Conservation (phyloP, 768 basidiomycete genomes). For the Phlegmacium glaucopus region DNA sequence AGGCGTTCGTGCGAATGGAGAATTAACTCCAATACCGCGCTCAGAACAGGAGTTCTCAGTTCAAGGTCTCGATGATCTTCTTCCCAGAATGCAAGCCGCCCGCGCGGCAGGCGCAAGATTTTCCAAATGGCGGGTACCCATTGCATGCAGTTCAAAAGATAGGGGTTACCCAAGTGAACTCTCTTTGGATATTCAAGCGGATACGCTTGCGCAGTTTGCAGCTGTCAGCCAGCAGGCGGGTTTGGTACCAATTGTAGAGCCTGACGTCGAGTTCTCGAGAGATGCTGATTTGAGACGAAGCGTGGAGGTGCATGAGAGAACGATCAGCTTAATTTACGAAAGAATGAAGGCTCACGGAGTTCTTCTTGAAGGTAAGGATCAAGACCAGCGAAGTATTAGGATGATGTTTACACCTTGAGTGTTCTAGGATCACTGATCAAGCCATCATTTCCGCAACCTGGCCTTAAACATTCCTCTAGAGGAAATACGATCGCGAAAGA, state of each 20-base stretch:
- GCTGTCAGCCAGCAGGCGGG: conserved; percentile 49
- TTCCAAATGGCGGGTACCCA: conserved; percentile 49
- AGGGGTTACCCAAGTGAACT: conserved; percentile 36
- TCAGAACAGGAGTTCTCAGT: conserved; percentile 45
- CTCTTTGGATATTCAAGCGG: conserved; percentile 42
- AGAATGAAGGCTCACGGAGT: conserved; percentile 43
- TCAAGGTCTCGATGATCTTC: conserved; percentile 46
- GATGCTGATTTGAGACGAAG: conserved; percentile 45
- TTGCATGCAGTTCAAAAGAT: conserved; percentile 37
- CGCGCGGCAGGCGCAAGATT: conserved; percentile 45
- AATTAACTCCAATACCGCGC: conserved; percentile 41
- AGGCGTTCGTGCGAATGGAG: conserved; percentile 49
- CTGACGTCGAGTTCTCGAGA: conserved; percentile 47
- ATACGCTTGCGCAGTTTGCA: conserved; percentile 45
- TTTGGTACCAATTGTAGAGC: conserved; percentile 51
- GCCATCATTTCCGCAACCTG: conserved; percentile 50
- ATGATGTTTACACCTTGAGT: neutral
- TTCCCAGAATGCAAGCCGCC: conserved; percentile 39
- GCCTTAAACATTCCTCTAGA: conserved; percentile 38
- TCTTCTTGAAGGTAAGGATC: conserved; percentile 41
- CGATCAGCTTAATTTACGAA: conserved; percentile 43
- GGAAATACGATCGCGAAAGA: conserved; percentile 32
- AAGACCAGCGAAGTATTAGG: neutral
- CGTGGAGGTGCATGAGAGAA: conserved; percentile 42
- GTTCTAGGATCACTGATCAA: conserved; percentile 45